Base-by-base conservation (phyloP, 768 basidiomycete genomes). In the Boletus reticulatus region DNA sequence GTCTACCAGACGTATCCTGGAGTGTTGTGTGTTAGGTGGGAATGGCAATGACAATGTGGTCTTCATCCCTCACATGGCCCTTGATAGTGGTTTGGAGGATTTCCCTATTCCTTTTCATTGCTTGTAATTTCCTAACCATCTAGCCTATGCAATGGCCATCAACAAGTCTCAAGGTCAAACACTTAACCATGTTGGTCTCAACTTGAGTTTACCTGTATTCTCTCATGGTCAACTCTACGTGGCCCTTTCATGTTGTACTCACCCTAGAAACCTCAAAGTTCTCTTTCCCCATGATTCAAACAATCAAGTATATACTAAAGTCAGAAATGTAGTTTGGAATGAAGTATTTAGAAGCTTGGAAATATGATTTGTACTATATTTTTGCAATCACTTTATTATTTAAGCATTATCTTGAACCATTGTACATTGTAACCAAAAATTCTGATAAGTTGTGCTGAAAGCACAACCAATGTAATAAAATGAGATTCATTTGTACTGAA, bases 81-180 rank as follows among this genome's bases (percentile, higher is more conserved):
- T 74, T 14, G 56, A 61, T 6, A 32, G 63, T 27, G 58, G 62
- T 13, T 17, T 48, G 6, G 58, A 59, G 2, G 63, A 66, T 1
- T 58, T 59, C 11, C 52, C 67, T 16, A 51, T 74, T 41, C 56
- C 59, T 3, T 60, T 77, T 12, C 13, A 17, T 0, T 39, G 62
- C 0, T 43, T 67, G 0, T 71, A 73, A 46, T 71, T 72, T 41
- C 71, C 75, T 43, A 59, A 77, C 0, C 56, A 64, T 9, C 57
- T 78, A 7, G 72, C 68, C 3, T 76, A 72, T 69, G 68, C 69
- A 1, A 73, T 76, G 70, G 67, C 73, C 0, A 73, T 75, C 58
- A 75, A 76, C 64, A 76, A 76, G 41, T 55, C 68, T 16, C 73
- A 76, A 66, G 76, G 75, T 1, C 75, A 76, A 44, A 70, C 66